phyloP scores from a whole-genome alignment of 106 monocot species.

The Agapanthus africanus region DNA sequence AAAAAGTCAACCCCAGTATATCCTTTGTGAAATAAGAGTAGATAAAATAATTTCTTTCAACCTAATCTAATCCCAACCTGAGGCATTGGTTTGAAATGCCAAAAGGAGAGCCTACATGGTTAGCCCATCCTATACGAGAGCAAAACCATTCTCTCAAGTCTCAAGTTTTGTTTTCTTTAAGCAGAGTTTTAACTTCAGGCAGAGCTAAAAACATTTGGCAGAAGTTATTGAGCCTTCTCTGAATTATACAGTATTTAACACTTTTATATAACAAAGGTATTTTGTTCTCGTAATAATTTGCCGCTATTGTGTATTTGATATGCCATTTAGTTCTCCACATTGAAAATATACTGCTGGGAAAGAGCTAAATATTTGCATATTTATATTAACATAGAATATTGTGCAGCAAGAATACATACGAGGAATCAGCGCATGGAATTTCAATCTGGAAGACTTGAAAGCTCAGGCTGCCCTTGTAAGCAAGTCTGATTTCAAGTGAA shows the following conservation, averaged over 20 bases:
- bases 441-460: slow-evolving; percentile 91
- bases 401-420: slow-evolving; percentile 75
- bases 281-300: neutral
- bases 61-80: no score
- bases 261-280: neutral
- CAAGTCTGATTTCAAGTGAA: neutral
- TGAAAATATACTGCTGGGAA: neutral
- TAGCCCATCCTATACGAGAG: no score
- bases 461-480: slow-evolving; percentile 79
- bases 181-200: neutral
- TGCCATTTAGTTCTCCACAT: neutral
- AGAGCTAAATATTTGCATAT: neutral
- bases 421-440: slow-evolving; percentile 97
- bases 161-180: no score
- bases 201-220: neutral
- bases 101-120: neutral
- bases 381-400: neutral
- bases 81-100: no score
- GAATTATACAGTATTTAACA: no score
- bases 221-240: neutral
- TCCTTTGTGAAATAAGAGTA: no score
- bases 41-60: no score
- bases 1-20: no score
- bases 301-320: neutral
- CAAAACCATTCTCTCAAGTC: no score